Base-by-base conservation (phyloP, 495 filamentous ascomycete species). In the Achaetomiella virescens region DNA sequence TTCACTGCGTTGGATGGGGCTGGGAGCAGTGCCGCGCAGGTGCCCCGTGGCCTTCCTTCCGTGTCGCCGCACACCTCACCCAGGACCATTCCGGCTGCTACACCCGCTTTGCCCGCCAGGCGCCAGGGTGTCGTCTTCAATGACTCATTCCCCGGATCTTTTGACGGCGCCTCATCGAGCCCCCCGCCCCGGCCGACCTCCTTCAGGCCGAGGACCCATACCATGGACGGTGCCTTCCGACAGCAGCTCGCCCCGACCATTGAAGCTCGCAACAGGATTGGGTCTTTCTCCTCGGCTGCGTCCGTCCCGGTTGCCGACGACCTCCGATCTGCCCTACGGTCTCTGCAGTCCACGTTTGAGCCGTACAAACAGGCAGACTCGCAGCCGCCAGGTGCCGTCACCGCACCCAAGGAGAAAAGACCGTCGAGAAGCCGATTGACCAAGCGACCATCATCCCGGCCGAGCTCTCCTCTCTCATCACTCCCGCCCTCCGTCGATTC, bases 101-200 rank as follows among this genome's bases (percentile, higher is more conserved):
- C 44, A 24, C 48, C 56, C 17, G 52, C 52, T 52, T 12, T 67
- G 52, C 60, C 65, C 6, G 53, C 48, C 31, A 60, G 77, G 50
- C 68, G 78, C 29, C 78, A 78, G 60, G 78, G 77, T 22, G 55
- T 78, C 8, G 78, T 80, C 22, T 81, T 82, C 62, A 66, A 77
- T 50, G 78, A 82, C 50, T 52, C 72, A 24, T 75, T 71, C 57
- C 58, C 65, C 52, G 68, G 67, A 6, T 72, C 73, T 10, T 60
- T 68, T n/a, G 75, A 77, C 29, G 67, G 66, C 59, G 52, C 61
- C 40, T 67, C 72, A 47, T 60, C 74, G 22, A 72, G 65, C 41
- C 70, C 67, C 10, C 68, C 70, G 22, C 59, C 64, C 18, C 71
- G 69, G 17, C 63, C 58, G 35, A 55, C 64, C n/a, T 64, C 67